Conservation (phyloP, 257 asterid species). For the Solanum appendiculatum region DNA sequence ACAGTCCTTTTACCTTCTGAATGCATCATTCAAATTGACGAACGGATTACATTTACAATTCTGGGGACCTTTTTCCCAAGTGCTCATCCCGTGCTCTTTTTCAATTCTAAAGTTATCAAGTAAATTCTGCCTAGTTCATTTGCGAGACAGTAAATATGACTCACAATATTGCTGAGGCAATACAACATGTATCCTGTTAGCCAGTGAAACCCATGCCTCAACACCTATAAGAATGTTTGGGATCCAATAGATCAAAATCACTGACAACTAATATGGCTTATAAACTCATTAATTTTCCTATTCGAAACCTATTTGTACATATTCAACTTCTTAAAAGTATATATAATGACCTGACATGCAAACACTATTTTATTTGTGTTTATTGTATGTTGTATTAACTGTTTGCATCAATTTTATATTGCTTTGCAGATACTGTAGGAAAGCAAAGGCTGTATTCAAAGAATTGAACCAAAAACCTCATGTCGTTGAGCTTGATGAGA, state of each 20-base stretch:
- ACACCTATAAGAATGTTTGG: neutral
- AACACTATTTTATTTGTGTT: neutral
- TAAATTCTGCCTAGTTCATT: neutral
- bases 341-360: neutral
- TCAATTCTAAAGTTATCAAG: neutral
- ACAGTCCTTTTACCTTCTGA: neutral
- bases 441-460: slow-evolving; percentile 81
- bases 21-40: neutral
- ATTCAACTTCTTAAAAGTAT: neutral
- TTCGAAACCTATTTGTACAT: neutral
- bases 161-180: neutral
- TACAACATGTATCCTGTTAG: neutral
- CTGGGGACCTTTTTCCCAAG: neutral
- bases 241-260: neutral
- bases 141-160: neutral
- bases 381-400: neutral
- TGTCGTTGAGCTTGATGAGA: slow-evolving; percentile 59
- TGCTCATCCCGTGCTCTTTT: neutral
- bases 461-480: slow-evolving; percentile 53
- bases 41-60: neutral
- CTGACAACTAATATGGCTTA: neutral
- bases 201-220: neutral
- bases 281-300: neutral
- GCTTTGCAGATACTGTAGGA: slow-evolving; percentile 66
- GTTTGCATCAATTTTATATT: neutral